A percentile compares a stretch with the other conserved stretches of the same genome.
Conservation (phyloP, 2,329 filamentous ascomycete species). For the Thermochaetoides dissita region DNA sequence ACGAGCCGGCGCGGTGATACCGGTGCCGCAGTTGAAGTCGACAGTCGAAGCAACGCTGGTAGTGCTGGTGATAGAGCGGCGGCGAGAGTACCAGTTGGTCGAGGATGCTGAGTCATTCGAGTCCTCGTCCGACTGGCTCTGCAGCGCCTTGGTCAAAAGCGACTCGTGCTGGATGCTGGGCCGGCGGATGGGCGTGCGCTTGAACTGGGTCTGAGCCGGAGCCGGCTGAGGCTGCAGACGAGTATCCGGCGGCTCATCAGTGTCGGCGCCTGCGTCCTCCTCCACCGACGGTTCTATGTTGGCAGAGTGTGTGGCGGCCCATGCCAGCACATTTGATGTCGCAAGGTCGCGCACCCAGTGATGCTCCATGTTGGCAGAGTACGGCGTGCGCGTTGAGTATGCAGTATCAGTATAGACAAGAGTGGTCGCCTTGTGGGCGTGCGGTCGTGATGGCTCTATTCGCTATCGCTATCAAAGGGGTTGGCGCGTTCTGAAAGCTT, state of each 20-base stretch:
- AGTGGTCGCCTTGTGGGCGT: no score
- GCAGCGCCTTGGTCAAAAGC: constrained; percentile 73
- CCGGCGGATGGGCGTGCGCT: constrained; percentile 32
- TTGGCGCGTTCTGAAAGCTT: neutral
- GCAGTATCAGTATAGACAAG: no score
- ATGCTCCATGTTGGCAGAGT: constrained; percentile 21
- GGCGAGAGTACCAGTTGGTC: no score
- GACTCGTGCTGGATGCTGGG: constrained; percentile 54
- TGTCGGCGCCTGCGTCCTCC: constrained; percentile 57
- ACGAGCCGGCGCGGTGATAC: constrained; percentile 75
- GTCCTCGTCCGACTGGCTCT: constrained; percentile 49
- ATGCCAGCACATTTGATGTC: constrained; percentile 30
- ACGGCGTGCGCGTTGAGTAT: no score
- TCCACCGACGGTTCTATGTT: constrained; percentile 30
- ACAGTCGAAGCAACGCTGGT: constrained; percentile 70
- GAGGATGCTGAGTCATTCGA: constrained; percentile 23
- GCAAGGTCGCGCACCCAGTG: constrained; percentile 23
- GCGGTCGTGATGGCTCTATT: no score
- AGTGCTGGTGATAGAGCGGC: constrained; percentile 64
- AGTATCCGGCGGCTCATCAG: constrained; percentile 77
- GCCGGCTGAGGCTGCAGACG: constrained; percentile 14
- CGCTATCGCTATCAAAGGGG: no score
- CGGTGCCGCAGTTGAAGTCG: constrained; percentile 89
- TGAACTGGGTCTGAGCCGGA: constrained; percentile 26
- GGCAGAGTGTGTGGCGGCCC: constrained; percentile 27